Conservation (phyloP, 2,329 filamentous ascomycete species). For the Pseudocercospora fuligena region DNA sequence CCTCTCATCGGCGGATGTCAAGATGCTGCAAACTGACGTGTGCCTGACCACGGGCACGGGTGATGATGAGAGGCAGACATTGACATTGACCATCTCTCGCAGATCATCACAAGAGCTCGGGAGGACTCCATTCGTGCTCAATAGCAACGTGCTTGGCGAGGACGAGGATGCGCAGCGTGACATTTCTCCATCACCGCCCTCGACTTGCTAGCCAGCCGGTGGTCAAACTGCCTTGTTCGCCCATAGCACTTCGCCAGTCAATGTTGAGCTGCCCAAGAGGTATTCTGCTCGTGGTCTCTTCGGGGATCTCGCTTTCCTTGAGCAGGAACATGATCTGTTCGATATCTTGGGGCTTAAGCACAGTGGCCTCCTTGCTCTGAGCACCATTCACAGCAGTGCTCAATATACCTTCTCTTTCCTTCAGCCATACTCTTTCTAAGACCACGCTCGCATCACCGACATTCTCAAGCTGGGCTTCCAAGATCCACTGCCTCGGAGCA, state of each 20-base stretch:
- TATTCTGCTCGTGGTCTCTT: constrained; percentile 53
- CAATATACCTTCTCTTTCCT: constrained; percentile 36
- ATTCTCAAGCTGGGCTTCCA: constrained; percentile 96
- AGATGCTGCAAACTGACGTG: too few relatives aligned
- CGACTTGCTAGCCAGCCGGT: constrained; percentile 69
- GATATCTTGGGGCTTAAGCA: constrained; percentile 66
- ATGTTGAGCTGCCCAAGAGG: constrained; percentile 82
- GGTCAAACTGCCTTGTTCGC: constrained; percentile 82
- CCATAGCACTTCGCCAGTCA: constrained; percentile 88
- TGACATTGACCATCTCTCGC: not conserved
- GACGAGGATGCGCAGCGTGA: not conserved
- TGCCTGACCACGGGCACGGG: too few relatives aligned
- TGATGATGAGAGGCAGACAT: too few relatives aligned
- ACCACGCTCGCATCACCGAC: constrained; percentile 82
- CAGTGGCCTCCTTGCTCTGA: constrained; percentile 42
- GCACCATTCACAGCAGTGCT: constrained; percentile 40
- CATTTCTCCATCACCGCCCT: constrained; percentile 26
- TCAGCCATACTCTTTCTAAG: constrained; percentile 63
- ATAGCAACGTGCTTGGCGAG: not conserved
- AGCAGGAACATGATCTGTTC: constrained; percentile 68
- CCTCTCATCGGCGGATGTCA: not conserved
- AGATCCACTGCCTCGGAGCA: constrained; percentile 63
- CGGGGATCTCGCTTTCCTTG: constrained; percentile 55
- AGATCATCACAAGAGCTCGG: not conserved
- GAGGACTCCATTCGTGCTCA: not conserved